Evolutionary conservation across 2,329 filamentous ascomycete genomes (phyloP), one percentile per base, ranked within the genome.

Genomic region (Fusarium nisikadoi): DNA sequence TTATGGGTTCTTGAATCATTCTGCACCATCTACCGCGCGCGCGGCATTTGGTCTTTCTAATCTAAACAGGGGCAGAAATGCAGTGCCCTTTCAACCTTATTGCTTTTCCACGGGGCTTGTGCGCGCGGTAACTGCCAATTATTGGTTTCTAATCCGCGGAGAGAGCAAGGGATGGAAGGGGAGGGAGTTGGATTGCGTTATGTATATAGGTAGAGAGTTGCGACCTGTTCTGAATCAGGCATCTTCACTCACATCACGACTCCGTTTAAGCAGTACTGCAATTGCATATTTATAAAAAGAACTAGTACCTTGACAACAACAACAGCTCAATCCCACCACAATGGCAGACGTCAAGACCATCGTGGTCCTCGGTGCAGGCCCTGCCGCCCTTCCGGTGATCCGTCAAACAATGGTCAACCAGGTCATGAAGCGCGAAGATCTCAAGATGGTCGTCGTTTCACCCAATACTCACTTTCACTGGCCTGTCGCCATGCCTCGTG

Each of bases 401-500:
- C 87, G 88, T 76, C 84, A 87, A 74, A 83, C 87, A 35, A 82
- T 88, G 75, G 83, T 84, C 61, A 82, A 83, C 70, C 80, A 79
- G 1, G 78, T 84, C 6, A 77, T 83, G 29, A 81, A 81, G 49
- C 77, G 80, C 36, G 75, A 81, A 12, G 81, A 83, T 64, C 79
- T 85, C 65, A 85, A 81, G 67, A 79, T 87, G 47, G 76, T 84
- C 42, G 82, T 88, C 50, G 81, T 88, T 45, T 79, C 81, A 19
- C 86, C 86, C 3, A 85, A 83, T 54, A 84, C 83, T 16, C 80
- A 88, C 64, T 81, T 87, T 68, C 85, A 84, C 80, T 89, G 85
- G 85, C 78, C 80, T 45, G 75, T 87, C 23, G 86, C 86, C 62
- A 81, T 86, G 47, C 80, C 84, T 17, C 83, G 87, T 45, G 84